Base-by-base conservation (phyloP, 768 basidiomycete species). In the Favolaschia claudopus region DNA sequence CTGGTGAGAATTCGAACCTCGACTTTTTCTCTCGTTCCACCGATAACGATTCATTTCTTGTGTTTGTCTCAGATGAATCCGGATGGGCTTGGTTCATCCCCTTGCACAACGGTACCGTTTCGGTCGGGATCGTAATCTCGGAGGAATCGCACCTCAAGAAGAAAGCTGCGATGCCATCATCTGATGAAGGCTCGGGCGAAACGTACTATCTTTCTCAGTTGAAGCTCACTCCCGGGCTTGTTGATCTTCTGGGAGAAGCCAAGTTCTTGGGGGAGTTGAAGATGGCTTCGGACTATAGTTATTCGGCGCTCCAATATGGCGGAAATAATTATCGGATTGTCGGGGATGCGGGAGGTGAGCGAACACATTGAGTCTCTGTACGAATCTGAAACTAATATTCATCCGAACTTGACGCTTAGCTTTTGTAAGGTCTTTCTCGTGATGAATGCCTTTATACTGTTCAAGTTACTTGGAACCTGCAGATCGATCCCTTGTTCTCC, bases 401-500 rank as follows among this genome's bases (percentile, higher is more conserved):
- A n/a, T n/a, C n/a, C n/a, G n/a, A n/a, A n/a, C n/a, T n/a, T n/a
- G n/a, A n/a, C n/a, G n/a, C n/a, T n/a, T n/a, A n/a, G n/a, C n/a
- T n/a, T n/a, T n/a, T n/a, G n/a, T n/a, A n/a, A n/a, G n/a, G n/a
- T n/a, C n/a, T n/a, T n/a, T n/a, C n/a, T n/a, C n/a, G n/a, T n/a
- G n/a, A n/a, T n/a, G n/a, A n/a, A n/a, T n/a, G n/a, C n/a, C n/a
- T n/a, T n/a, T n/a, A n/a, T n/a, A n/a, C n/a, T n/a, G n/a, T n/a
- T n/a, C n/a, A n/a, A n/a, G n/a, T n/a, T n/a, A n/a, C n/a, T n/a
- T n/a, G n/a, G n/a, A n/a, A n/a, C n/a, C n/a, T n/a, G n/a, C n/a
- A 54, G 52, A 86, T 87, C 53, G 86, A 87, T 62, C 86, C 86
- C 0, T 81, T 87, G 70, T 87, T 87, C 72, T 87, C 85, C 7